Percentiles rank a stretch among this genome's conserved stretches.
These are phyloP conservation scores for Alternaria sp. DNA, from an alignment of 2,329 filamentous ascomycete species.

Conservation along the genomic window DNA sequence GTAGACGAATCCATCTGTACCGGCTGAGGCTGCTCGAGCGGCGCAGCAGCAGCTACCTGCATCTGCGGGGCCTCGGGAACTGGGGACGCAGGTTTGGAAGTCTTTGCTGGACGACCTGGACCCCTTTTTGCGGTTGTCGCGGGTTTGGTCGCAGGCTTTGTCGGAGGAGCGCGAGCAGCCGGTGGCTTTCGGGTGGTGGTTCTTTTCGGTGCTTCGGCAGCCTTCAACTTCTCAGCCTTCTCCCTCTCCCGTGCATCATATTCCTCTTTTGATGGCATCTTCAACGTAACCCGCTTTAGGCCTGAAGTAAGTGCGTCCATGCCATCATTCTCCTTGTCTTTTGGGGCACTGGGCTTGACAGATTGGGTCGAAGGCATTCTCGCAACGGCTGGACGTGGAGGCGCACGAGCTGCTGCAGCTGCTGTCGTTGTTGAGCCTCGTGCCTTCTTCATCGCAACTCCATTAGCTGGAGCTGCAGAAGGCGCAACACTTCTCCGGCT, in stretches of 20 bases:
- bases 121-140: conserved; percentile 29
- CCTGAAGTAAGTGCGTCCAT: conserved; percentile 60
- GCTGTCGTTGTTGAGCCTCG: conserved; percentile 54
- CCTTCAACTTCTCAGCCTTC: conserved; percentile 51
- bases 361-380: conserved; percentile 49
- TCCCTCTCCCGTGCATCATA: conserved; percentile 60
- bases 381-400: conserved; percentile 50
- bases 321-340: conserved; percentile 40
- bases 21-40: conserved; percentile 41
- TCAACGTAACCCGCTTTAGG: conserved; percentile 65
- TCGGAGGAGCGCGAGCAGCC: conserved; percentile 21
- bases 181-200: conserved; percentile 26
- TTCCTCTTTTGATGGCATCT: conserved; percentile 64
- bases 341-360: conserved; percentile 25
- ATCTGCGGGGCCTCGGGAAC: conserved; percentile 33
- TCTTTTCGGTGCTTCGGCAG: conserved; percentile 43
- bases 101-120: conserved; percentile 31
- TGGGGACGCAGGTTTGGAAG: conserved; percentile 38
- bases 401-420: conserved; percentile 38
- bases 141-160: conserved; percentile 24
- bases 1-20: conserved; percentile 17
- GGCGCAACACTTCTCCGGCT: conserved; percentile 39
- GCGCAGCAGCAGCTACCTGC: conserved; percentile 25
- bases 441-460: conserved; percentile 65
- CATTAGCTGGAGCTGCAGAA: conserved; percentile 32